Base-by-base conservation (phyloP, 495 filamentous ascomycete genomes). In the Jackrogersella minutella region DNA sequence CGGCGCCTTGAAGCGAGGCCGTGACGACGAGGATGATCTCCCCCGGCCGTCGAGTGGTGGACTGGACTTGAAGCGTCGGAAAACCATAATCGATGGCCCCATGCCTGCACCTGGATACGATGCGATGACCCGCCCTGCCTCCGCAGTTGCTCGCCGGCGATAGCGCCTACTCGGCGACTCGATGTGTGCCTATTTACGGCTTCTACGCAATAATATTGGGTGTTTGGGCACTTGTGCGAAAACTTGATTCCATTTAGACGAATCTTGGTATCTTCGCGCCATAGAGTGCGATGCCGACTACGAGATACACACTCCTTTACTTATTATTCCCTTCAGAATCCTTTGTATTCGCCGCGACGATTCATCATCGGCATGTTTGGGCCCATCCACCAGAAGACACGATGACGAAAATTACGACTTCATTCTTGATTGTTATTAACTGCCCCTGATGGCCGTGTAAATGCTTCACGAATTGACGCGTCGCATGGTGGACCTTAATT, bases 11-110 rank as follows among this genome's bases (percentile, higher is more conserved):
- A 97, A 97, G 84, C 88, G 95, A 58, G 86, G 90, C 57, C 89
- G 95, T 17, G 92, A 96, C 50, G 86, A 88, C 17, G 89, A 91
- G 37, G 88, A 90, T 36, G 86, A 91, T 36, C 80, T 87, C 52
- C 82, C 82, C 51, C 89, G 91, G 16, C 88, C 92, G 16, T 82
- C 87, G 46, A 93, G 87, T 76, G 86, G 89, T 9, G 75, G 82
- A 19, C 82, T 89, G 36, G 86, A 90, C 14, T 70, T 88, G 66
- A 99, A 99, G 79, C 89, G 95, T 19, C 90, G 91, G 33, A 95
- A 93, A 82, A 93, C 90, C 1, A 81, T 93, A 58, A 84, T 89
- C 58, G 82, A 87, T 10, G 41, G 78, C 62, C 64, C 81, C 50
- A 73, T 82, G 40, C 70, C 77, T 17, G 67, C 79, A 6, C 73